phyloP scores from a whole-genome alignment of 192 early-diverging fungal genomes.

The Rhizophagus prolifer region DNA sequence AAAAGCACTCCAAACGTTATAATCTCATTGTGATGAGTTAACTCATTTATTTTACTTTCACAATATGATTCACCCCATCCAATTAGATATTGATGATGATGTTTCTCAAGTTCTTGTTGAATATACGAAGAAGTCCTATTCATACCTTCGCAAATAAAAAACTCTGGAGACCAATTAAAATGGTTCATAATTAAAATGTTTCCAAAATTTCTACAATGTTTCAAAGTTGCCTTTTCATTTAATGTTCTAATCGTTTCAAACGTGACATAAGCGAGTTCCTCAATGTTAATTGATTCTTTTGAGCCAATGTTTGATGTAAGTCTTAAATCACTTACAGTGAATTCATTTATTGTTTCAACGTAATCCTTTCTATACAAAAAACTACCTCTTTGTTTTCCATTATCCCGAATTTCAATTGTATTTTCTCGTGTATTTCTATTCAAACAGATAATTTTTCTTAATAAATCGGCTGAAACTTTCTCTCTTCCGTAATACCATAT shows the following conservation, averaged over 20 bases:
- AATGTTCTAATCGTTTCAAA: neutral
- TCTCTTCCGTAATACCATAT: neutral
- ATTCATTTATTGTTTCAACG: neutral
- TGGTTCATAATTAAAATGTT: neutral
- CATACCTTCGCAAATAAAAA: neutral
- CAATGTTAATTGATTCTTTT: neutral
- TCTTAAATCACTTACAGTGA: neutral
- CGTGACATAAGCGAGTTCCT: neutral
- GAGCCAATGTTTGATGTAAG: neutral
- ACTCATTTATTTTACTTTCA: neutral
- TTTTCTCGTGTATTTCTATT: neutral
- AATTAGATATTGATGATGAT: neutral
- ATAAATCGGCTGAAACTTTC: neutral
- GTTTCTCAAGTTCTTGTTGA: neutral
- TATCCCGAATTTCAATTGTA: neutral
- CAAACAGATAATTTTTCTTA: neutral
- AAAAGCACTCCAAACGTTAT: neutral
- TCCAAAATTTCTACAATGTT: neutral
- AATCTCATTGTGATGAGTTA: neutral
- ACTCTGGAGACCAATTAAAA: neutral
- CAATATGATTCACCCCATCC: neutral
- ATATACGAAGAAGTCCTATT: neutral
- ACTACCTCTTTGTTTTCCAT: neutral
- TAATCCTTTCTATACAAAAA: conserved; percentile 7
- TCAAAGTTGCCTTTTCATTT: neutral